These are phyloP conservation scores for Saturnispora saitoi DNA, from an alignment of 805 yeast species.

Conservation along the genomic window DNA sequence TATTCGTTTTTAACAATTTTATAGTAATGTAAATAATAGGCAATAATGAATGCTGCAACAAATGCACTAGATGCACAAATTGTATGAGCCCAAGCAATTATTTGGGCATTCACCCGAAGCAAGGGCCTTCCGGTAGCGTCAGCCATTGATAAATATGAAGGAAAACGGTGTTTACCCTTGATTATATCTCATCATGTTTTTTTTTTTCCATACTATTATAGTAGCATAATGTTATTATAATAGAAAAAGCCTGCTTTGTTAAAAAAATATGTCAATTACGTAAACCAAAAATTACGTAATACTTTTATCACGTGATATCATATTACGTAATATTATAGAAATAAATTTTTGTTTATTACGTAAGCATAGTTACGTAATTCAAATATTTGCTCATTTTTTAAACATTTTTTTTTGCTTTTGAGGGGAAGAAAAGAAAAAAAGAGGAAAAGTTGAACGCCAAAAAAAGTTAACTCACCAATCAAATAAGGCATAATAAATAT, in stretches of 20 bases:
- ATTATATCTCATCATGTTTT: neutral
- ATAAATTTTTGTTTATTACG: neutral
- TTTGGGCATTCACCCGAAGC: constrained; percentile 47
- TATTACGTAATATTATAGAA: neutral
- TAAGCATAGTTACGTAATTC: neutral
- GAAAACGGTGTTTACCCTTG: neutral
- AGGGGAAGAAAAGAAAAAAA: neutral
- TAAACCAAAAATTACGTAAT: neutral
- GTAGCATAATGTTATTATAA: neutral
- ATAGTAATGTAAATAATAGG: constrained; percentile 68
- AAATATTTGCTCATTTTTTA: neutral
- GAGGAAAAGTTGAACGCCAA: neutral
- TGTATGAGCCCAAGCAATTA: constrained; percentile 66
- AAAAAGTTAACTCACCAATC: neutral
- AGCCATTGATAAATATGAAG: neutral
- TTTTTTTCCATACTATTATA: neutral
- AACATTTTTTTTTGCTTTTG: neutral
- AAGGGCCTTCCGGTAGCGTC: constrained; percentile 13
- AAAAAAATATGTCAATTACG: neutral
- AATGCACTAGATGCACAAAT: constrained; percentile 68
- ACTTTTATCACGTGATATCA: neutral
- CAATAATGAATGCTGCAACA: constrained; percentile 63
- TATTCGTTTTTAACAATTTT: constrained; percentile 83
- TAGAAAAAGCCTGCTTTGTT: neutral
- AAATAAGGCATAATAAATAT: neutral